Evolutionary conservation across 768 basidiomycete species (phyloP).

Genomic region (Xanthoconium stramineum): DNA sequence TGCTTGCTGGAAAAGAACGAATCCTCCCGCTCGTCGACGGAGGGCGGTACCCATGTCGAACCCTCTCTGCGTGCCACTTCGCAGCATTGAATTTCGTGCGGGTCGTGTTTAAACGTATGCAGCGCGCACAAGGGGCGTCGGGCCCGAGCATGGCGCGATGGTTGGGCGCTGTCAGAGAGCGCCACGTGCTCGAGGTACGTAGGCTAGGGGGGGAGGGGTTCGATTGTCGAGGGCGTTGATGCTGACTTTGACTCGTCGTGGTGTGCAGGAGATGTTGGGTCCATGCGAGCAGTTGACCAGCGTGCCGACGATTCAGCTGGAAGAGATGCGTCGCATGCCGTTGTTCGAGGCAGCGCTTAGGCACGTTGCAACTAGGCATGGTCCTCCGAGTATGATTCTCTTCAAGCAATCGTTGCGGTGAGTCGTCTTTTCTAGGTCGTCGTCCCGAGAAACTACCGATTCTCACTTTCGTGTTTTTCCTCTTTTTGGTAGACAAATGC

Average conservation of each 20-base stretch:
- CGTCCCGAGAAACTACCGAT: background rate
- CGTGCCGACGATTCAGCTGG: constrained; percentile 45
- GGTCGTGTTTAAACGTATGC: constrained; percentile 36
- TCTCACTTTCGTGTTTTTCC: background rate
- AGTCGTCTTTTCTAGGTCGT: background rate
- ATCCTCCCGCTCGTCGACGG: constrained; percentile 45
- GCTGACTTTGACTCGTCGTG: background rate
- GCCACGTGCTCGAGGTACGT: constrained; percentile 21
- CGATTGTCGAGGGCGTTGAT: background rate
- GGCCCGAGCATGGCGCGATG: constrained; percentile 5
- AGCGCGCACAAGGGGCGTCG: constrained; percentile 1
- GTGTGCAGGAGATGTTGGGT: constrained; percentile 44
- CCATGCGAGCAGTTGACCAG: constrained; percentile 51
- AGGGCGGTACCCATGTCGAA: constrained; percentile 43
- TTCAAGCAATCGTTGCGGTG: constrained; percentile 32
- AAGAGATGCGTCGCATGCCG: constrained; percentile 46
- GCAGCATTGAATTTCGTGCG: constrained; percentile 62
- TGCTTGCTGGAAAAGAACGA: constrained; percentile 33
- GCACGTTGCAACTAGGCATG: constrained; percentile 35
- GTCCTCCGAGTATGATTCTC: constrained; percentile 33
- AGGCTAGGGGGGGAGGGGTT: too few relatives aligned
- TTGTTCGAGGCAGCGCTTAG: constrained; percentile 42
- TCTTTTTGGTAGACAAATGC: constrained; percentile 24
- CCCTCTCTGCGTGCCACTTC: constrained; percentile 52
- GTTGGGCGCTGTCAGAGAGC: constrained; percentile 12